Evolutionary conservation across 306 rosid genomes (phyloP).

Genomic region (Cicer chorassanicum): DNA sequence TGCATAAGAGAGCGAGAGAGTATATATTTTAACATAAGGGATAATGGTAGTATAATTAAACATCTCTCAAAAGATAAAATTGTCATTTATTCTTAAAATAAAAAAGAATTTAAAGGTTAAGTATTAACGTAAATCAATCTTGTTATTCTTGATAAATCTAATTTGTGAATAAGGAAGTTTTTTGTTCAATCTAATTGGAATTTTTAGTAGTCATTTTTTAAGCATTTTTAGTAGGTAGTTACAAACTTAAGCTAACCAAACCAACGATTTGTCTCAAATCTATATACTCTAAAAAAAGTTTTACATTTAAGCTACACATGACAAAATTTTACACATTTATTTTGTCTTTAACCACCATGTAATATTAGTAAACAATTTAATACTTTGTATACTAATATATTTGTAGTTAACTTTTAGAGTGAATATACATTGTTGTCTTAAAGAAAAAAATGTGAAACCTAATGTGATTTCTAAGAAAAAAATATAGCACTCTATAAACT

Average conservation of each 20-base stretch:
- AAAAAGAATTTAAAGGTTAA: too few species aligned
- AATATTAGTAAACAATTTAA: background rate
- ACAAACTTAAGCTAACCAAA: constrained; percentile 15
- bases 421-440: too few species aligned
- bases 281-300: background rate
- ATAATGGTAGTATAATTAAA: too few species aligned
- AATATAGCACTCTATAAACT: too few species aligned
- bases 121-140: background rate
- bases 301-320: background rate
- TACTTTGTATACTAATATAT: background rate
- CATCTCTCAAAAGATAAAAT: too few species aligned
- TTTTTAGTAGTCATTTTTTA: background rate
- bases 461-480: too few species aligned
- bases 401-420: background rate
- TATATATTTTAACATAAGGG: too few species aligned
- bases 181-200: background rate
- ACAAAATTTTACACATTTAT: background rate
- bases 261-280: constrained; percentile 8
- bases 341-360: background rate
- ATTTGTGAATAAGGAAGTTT: background rate
- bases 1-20: too few species aligned
- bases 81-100: too few species aligned
- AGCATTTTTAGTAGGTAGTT: constrained; percentile 12
- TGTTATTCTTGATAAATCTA: background rate
- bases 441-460: too few species aligned